Evolutionary conservation across 768 basidiomycete genomes (phyloP).

Genomic region (Tremella mesenterica): DNA sequence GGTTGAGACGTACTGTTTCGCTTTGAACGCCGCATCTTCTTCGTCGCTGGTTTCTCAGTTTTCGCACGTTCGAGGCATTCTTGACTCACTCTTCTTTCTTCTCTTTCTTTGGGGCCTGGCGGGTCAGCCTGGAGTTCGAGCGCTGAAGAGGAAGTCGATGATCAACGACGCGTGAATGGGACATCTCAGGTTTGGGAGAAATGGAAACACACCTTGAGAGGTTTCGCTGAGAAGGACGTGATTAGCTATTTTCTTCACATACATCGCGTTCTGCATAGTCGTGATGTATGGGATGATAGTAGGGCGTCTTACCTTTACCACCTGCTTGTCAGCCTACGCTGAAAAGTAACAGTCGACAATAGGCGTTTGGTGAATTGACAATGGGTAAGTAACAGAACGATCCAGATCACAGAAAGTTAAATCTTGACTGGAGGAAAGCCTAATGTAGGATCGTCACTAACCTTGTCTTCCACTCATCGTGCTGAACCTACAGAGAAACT

Average conservation of each 20-base stretch:
- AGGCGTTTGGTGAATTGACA: too few species aligned
- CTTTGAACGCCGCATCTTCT: constrained; percentile 34
- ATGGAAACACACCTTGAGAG: constrained; percentile 12
- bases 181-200: background rate
- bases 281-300: background rate
- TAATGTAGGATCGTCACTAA: background rate
- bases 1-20: constrained; percentile 17
- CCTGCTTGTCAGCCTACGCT: constrained; percentile 4
- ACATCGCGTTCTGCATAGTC: background rate
- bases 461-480: constrained; percentile 11
- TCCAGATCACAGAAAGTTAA: background rate
- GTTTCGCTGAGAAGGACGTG: constrained; percentile 7
- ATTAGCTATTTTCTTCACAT: background rate
- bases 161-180: background rate
- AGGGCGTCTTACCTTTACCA: constrained; percentile 23
- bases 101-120: constrained; percentile 38
- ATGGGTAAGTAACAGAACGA: background rate
- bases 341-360: background rate
- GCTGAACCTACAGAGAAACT: background rate
- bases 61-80: background rate
- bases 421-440: background rate
- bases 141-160: background rate
- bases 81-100: constrained; percentile 28
- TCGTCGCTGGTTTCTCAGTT: constrained; percentile 24
- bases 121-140: background rate